Evolutionary conservation across 768 basidiomycete genomes (phyloP), one percentile per base, ranked within the genome.

Genomic region (Kwoniella dejecticola): DNA sequence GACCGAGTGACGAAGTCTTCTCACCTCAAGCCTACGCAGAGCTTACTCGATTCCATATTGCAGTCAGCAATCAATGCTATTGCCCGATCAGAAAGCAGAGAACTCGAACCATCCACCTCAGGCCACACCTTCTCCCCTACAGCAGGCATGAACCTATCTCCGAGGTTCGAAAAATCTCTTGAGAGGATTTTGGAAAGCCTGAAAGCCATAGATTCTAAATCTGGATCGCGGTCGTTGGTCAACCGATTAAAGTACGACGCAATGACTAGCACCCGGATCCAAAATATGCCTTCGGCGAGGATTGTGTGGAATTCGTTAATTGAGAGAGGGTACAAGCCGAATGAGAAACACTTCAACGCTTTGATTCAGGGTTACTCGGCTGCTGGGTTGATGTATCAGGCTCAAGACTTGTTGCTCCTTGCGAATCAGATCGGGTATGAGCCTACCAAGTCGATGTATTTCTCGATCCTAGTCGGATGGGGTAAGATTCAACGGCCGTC

Each of bases 321-420:
- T 31, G 49, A 52, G 8, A 49, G 69, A 30, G 72, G 72, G 2
- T 71, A 49, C 50, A 45, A 57, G 24, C 72, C 72, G 13, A 50
- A 61, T 19, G 44, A 54, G 19, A 31, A 42, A 19, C 72, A 74
- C 53, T 52, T 71, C 31, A 38, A 64, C 11, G 67, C 69, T 17
- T 40, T 74, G 10, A 60, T 74, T 52, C 46, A 60, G 29, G 72
- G 69, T 8, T 74, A 74, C 52, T 57, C 67, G 11, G 53, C 60
- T 19, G 60, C 65, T 13, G 69, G 72, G 1, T 53, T 63, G 17
- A 64, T 70, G 55, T 29, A 48, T 17, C 48, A 71, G 33, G 69
- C 72, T 29, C 52, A 57, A 38, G 61, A 63, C 45, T 30, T 62
- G 15, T 41, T 62, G 15, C 4, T 46, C 10, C 33, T 62, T 5